phyloP scores from a whole-genome alignment of 352 stramenopile species.

The Globisporangium perplexum region DNA sequence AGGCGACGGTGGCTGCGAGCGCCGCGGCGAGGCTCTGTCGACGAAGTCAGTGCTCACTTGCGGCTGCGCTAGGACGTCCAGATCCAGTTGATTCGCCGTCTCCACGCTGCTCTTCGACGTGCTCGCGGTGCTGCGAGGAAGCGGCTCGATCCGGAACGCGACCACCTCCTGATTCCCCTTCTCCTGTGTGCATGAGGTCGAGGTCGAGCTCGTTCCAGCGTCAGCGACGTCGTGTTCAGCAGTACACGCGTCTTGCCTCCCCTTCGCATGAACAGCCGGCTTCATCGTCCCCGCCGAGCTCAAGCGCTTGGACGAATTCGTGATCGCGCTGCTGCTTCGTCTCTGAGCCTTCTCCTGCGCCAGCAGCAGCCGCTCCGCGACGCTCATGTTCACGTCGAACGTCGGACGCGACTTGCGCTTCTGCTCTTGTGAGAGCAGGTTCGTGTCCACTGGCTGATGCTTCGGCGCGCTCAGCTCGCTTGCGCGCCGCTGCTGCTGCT shows the following conservation, averaged over 20 bases:
- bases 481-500: conserved; percentile 46
- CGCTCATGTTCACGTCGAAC: conserved; percentile 63
- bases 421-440: conserved; percentile 46
- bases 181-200: neutral
- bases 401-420: conserved; percentile 52
- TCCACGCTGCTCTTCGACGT: conserved; percentile 4
- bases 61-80: neutral
- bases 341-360: conserved; percentile 40
- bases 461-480: conserved; percentile 65
- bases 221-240: neutral
- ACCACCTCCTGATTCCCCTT: conserved; percentile 9
- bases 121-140: conserved; percentile 1
- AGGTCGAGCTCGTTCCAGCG: neutral
- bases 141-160: conserved; percentile 17
- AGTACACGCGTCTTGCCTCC: neutral
- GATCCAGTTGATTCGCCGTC: neutral
- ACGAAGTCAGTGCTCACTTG: too few species aligned
- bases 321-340: conserved; percentile 7
- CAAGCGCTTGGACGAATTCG: neutral
- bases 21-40: neutral
- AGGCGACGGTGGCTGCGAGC: neutral
- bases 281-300: neutral
- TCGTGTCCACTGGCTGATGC: conserved; percentile 50
- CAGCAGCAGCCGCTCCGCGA: conserved; percentile 54
- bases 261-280: conserved; percentile 4